Conservation (phyloP, 306 rosid species). For the Cucurbita pepo region DNA sequence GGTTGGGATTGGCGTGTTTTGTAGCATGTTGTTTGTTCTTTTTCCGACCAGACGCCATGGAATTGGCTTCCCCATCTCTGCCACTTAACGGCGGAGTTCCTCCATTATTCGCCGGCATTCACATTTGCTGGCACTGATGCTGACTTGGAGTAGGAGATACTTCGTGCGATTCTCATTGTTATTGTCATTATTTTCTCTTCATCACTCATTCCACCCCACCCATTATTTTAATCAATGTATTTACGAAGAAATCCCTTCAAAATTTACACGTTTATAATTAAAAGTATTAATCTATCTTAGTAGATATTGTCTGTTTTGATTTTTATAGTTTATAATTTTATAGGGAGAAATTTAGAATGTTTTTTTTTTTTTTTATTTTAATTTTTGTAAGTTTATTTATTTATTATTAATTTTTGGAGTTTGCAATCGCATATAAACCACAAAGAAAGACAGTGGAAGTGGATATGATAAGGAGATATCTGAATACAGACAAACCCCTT, state of each 20-base stretch:
- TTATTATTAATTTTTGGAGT: not conserved
- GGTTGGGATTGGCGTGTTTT: slow-evolving; percentile 42
- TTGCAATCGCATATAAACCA: not conserved
- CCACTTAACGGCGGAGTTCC: slow-evolving; percentile 6
- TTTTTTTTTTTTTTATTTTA: too few relatives aligned
- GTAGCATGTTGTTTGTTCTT: slow-evolving; percentile 45
- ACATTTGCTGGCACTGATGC: not conserved
- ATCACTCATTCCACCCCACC: too few relatives aligned
- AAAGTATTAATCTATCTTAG: too few relatives aligned
- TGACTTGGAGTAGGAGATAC: not conserved
- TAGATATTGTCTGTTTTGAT: too few relatives aligned
- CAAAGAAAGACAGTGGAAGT: not conserved
- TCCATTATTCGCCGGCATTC: not conserved
- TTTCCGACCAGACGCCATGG: slow-evolving; percentile 72
- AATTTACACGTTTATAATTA: too few relatives aligned
- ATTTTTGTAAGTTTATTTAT: too few relatives aligned
- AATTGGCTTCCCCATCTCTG: slow-evolving; percentile 67
- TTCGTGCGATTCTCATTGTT: not conserved
- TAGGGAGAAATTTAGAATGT: too few relatives aligned
- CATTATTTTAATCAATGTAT: too few relatives aligned
- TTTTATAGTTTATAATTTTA: too few relatives aligned
- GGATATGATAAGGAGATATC: slow-evolving; percentile 24
- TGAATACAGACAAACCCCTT: not conserved
- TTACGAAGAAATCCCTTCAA: too few relatives aligned
- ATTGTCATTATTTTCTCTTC: not conserved